Percentiles rank a stretch among this genome's conserved stretches.
Evolutionary conservation across 345 rosid species (phyloP).

Genomic region (Punica granatum): DNA sequence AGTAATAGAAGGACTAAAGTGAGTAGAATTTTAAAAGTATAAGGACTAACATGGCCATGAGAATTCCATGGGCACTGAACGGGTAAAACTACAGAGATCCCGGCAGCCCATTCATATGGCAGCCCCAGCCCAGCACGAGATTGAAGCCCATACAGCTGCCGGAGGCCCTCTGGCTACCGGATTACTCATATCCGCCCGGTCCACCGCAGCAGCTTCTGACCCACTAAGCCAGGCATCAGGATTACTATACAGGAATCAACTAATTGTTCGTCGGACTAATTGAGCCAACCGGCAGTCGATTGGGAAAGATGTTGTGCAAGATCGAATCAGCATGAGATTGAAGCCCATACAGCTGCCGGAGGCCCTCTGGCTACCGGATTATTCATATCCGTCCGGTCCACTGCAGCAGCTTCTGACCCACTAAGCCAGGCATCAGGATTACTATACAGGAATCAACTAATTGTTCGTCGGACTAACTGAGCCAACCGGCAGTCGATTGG

Average conservation of each 20-base stretch:
- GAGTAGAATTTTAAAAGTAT: background rate
- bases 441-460: no score
- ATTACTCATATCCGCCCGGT: no score
- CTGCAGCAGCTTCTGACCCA: background rate
- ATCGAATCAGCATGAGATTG: no score
- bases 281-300: no score
- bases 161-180: background rate
- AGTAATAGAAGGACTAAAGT: background rate
- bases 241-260: no score
- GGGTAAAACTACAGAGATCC: background rate
- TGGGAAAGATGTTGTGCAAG: no score
- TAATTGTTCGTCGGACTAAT: no score
- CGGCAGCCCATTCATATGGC: background rate
- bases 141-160: background rate
- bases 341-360: background rate
- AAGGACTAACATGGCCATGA: background rate
- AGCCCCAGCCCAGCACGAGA: background rate
- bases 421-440: no score
- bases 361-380: background rate
- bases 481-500: no score
- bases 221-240: no score
- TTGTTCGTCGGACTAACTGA: no score
- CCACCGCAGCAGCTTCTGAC: background rate
- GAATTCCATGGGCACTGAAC: background rate
- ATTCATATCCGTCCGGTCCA: no score